Conservation (phyloP, 768 basidiomycete genomes). For the Collybia sordida region DNA sequence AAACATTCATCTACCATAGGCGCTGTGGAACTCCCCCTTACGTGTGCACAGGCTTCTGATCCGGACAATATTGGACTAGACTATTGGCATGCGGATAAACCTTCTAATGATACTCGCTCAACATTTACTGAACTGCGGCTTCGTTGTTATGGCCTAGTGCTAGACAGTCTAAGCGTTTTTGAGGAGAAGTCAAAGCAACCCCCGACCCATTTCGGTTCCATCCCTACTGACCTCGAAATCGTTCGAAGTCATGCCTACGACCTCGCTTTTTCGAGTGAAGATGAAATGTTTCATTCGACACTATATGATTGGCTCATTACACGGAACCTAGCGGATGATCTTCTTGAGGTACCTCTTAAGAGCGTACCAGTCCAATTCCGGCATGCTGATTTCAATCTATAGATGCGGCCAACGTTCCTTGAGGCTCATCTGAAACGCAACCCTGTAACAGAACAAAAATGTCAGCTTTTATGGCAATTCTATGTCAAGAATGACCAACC, state of each 20-base stretch:
- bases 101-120: constrained; percentile 56
- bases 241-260: constrained; percentile 86
- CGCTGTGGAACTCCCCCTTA: constrained; percentile 80
- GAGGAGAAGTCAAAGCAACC: constrained; percentile 49
- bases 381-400: constrained; percentile 9
- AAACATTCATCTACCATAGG: constrained; percentile 53
- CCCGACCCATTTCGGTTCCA: constrained; percentile 17
- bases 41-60: constrained; percentile 80
- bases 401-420: constrained; percentile 87
- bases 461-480: constrained; percentile 94
- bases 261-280: constrained; percentile 79
- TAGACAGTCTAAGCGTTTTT: constrained; percentile 79
- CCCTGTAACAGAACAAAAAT: constrained; percentile 77
- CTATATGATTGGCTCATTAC: constrained; percentile 93
- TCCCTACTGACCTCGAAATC: constrained; percentile 58
- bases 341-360: constrained; percentile 73
- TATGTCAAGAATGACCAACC: constrained; percentile 92
- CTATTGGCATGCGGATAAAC: constrained; percentile 68
- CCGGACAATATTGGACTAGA: constrained; percentile 71
- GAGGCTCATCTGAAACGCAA: constrained; percentile 86
- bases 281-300: constrained; percentile 92
- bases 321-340: constrained; percentile 78
- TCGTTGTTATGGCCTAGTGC: constrained; percentile 78
- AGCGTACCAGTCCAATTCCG: constrained; percentile 1
- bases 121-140: constrained; percentile 59